Conservation (phyloP, 805 yeast genomes). For the Lachancea waltii region DNA sequence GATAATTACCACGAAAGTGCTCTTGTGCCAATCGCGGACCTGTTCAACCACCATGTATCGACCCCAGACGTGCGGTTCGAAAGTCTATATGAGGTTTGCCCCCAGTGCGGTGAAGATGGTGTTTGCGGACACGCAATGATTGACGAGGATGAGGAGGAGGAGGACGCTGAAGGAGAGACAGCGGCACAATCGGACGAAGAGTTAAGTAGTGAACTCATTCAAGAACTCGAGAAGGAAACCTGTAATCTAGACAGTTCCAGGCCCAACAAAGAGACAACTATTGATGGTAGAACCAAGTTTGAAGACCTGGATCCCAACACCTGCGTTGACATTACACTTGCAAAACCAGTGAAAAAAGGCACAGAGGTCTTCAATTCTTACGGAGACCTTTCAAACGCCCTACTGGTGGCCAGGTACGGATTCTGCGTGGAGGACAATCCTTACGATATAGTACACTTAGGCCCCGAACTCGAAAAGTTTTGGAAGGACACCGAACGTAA, state of each 20-base stretch:
- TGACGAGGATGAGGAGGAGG: constrained; percentile 14
- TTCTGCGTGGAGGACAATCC: constrained; percentile 52
- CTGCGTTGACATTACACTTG: constrained; percentile 66
- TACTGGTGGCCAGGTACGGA: constrained; percentile 71
- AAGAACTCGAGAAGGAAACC: neutral
- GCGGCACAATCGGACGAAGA: neutral
- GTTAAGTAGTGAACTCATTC: neutral
- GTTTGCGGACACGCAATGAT: constrained; percentile 35
- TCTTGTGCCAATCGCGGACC: constrained; percentile 85
- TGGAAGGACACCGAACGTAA: constrained; percentile 10
- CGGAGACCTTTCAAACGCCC: constrained; percentile 64
- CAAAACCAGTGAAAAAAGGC: constrained; percentile 38
- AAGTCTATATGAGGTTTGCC: constrained; percentile 46
- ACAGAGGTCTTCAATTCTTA: constrained; percentile 76
- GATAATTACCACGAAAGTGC: constrained; percentile 71
- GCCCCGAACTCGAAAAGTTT: constrained; percentile 26
- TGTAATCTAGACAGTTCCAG: neutral
- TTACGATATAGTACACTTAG: constrained; percentile 53
- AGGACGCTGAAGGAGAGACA: constrained; percentile 16
- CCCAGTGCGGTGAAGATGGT: constrained; percentile 40
- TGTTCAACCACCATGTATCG: constrained; percentile 66
- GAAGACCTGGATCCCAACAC: constrained; percentile 37
- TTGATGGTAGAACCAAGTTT: neutral
- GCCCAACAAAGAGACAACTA: neutral
- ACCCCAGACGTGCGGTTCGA: constrained; percentile 65